Base-by-base conservation (phyloP, 352 stramenopile species). In the Globisporangium yorkense region DNA sequence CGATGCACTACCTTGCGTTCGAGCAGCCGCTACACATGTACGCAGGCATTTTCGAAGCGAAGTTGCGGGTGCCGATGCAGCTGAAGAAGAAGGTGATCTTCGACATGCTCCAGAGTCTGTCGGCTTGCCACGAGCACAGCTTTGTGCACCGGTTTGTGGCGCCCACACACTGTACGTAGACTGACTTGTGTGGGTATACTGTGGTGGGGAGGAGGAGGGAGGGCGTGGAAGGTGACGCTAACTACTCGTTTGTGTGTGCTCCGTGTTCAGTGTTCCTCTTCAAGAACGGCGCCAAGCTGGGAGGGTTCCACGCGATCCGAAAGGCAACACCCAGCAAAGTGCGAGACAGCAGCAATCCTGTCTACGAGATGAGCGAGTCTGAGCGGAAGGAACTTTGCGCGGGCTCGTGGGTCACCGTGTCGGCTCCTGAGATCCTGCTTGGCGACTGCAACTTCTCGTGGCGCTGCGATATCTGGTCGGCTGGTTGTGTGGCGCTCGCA, bases 71-170 rank as follows among this genome's bases (percentile, higher is more conserved):
- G 0, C 50, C 79, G 20, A 66, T 72, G 21, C 50, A 59, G 3
- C 52, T 88, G 27, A 78, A 80, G 35, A 91, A 90, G 66, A 81
- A 78, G 41, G 72, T 63, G 16, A 80, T 95, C 52, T 88, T 72
- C 56, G 79, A 93, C 51, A 77, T 93, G 71, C 57, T 95, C 5
- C 66, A 67, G 18, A 76, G 70, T 44, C 63, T 95, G 6, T 67
- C 66, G 2, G 47, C 76, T 15, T 88, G 87, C 41, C 85, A 95
- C 54, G 78, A 89, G 13, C 71, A 73, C 64, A 71, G 69, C 29
- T 91, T 81, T 51, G 81, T 95, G 10, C 85, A 95, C 52, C 85
- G 85, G 3, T 90, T 84, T 35, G 67, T 95, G n/a, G 71, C 81
- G 1, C 72, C 68, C 7, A 81, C 68, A 2, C 80, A 94, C 60